Base-by-base conservation (phyloP, 2,329 filamentous ascomycete genomes). In the Cordyceps cateniannulata region DNA sequence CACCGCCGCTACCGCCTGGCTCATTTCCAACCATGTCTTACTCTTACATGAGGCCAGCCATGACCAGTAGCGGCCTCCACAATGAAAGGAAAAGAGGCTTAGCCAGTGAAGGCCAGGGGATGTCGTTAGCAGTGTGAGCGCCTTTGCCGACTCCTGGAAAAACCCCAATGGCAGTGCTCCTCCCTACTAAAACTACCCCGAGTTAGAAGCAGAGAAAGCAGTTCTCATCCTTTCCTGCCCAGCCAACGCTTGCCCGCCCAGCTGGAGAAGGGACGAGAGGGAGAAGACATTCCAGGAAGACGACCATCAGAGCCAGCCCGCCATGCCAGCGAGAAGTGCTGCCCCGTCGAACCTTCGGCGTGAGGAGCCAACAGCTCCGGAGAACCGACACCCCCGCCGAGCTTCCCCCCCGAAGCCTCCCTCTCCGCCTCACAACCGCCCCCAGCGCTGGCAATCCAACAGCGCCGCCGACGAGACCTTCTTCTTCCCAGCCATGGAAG, bases 1-100 rank as follows among this genome's bases (percentile, higher is more conserved):
- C 27, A 35, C 42, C 53, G 25, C 42, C 27, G 38, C 27, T 32
- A 35, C 53, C 55, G 29, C 44, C n/a, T 20, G 45, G 45, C 45
- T 58, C 35, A 58, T 58, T 49, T 58, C 55, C 55, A 58, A 29
- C 54, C 25, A 58, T 58, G 54, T 58, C 54, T 49, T 49, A 58
- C 29, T 40, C 52, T 20, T 18, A 55, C 40, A 44, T 45, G 42
- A 45, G 47, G 47, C 47, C 24, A 51, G 47, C 47, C 24, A 50
- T 42, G 29, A 25, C 44, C 52, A 40, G 50, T 53, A 53, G 32
- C 40, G 53, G 54, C 56, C 56, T 59, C 56, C 47, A 50, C 56
- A 29, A 49, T 7, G 16, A 16, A 12, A 20, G 22, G 27, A 24
- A 49, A 58, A 40, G 32, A 59, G 45, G 35, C 47, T 42, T n/a